Base-by-base conservation (phyloP, 1,139 yeast genomes). In the Komagataea norvegica region DNA sequence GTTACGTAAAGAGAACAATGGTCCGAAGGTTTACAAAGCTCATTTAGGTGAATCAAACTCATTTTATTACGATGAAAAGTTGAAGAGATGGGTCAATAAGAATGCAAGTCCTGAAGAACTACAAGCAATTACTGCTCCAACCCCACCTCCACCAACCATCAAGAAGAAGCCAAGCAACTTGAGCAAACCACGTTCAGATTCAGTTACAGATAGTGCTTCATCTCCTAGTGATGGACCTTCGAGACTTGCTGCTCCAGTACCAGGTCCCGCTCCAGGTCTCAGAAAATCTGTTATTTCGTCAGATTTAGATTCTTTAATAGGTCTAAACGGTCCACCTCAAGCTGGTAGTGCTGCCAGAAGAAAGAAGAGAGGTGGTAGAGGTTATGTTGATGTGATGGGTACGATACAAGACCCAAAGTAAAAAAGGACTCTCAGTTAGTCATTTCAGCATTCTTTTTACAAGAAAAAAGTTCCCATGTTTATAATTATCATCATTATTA, bases 31-130 rank as follows among this genome's bases (percentile, higher is more conserved):
- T 1, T 71, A 79, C 43, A 74, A 77, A 49, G 97, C 96, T 24
- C 88, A 91, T 52, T 65, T 91, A 45, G 98, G 98, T 8, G 88
- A 84, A 41, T 75, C 78, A 46, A 83, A 71, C 54, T 68, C 74
- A 26, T 82, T 91, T 53, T 76, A 76, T 51, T 93, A 78, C 57
- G 96, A 89, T 61, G 93, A 86, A 52, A 77, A 82, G 44, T 72
- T 85, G 54, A 81, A 83, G 56, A 72, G 95, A 54, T 91, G 96
- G 96, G 77, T 91, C 38, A 81, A 86, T 55, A 77, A 76, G 43
- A 77, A 78, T 43, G 74, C 72, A 14, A 77, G 85, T 1, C 74
- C 84, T 31, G 79, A 78, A 45, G 95, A 87, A 34, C 86, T 81
- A 48, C 70, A 77, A 43, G 67, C 64, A 43, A 62, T 72, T 8